These are phyloP conservation scores for Paraleonurus japonicus DNA, from an alignment of 257 asterid species.

Conservation along the genomic window DNA sequence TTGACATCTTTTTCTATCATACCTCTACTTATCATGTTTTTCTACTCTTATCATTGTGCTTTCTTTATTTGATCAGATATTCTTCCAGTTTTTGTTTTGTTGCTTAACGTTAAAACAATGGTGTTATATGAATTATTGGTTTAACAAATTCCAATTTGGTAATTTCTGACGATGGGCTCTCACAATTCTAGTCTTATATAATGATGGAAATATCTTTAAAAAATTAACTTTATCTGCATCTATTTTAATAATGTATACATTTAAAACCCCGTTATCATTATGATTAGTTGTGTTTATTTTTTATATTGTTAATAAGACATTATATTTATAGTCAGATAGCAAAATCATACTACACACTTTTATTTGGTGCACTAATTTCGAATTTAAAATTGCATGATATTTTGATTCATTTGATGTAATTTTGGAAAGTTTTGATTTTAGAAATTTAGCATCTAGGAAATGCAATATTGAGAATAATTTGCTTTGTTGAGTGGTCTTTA, in stretches of 20 bases:
- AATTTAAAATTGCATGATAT: neutral
- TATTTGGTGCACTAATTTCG: neutral
- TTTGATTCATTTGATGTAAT: neutral
- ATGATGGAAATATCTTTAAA: neutral
- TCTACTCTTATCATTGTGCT: neutral
- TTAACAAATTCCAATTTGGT: neutral
- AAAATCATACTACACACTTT: neutral
- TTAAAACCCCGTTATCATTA: neutral
- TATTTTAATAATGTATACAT: neutral
- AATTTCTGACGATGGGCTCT: neutral
- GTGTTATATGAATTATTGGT: slow-evolving; percentile 7
- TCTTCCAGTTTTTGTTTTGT: neutral
- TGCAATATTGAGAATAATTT: neutral
- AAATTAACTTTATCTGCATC: neutral
- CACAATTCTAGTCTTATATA: neutral
- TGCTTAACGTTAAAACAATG: neutral
- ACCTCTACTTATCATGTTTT: neutral
- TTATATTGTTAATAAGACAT: neutral
- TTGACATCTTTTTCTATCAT: slow-evolving; percentile 27
- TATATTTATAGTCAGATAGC: neutral
- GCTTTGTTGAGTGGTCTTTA: neutral
- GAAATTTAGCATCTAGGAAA: neutral
- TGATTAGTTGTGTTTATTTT: neutral
- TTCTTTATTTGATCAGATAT: slow-evolving; percentile 1
- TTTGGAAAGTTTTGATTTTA: neutral